Percentiles rank a stretch among this genome's conserved stretches.
Conservation (phyloP, 2,329 filamentous ascomycete genomes). For the Hypoxylon sp. region DNA sequence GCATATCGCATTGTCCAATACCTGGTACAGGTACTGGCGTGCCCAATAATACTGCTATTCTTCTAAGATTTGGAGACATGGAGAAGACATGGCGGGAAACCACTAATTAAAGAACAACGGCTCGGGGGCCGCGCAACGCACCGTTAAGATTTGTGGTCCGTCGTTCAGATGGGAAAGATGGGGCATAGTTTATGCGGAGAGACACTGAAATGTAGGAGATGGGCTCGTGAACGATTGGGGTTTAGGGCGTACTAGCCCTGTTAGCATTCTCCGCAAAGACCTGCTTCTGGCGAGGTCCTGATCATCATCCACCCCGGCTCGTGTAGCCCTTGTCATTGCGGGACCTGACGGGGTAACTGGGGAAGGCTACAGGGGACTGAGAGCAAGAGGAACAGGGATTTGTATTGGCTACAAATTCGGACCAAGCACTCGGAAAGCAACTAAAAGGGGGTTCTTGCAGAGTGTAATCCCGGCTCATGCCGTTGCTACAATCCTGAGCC, state of each 20-base stretch:
- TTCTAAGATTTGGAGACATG: conserved; percentile 36
- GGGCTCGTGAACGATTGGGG: conserved; percentile 47
- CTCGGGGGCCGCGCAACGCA: conserved; percentile 38
- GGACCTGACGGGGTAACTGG: conserved; percentile 46
- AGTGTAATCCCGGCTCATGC: conserved; percentile 38
- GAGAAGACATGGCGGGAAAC: conserved; percentile 38
- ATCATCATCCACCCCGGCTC: conserved; percentile 42
- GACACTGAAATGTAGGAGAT: conserved; percentile 37
- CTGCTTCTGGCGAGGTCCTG: conserved; percentile 33
- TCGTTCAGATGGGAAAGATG: conserved; percentile 39
- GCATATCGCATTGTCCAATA: conserved; percentile 30
- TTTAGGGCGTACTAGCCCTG: conserved; percentile 33
- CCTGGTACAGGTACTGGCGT: conserved; percentile 30
- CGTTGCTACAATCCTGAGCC: conserved; percentile 31
- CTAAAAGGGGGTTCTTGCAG: conserved; percentile 41
- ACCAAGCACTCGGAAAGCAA: conserved; percentile 39
- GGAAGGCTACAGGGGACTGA: conserved; percentile 41
- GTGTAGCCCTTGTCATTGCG: conserved; percentile 44
- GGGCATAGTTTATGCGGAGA: conserved; percentile 44
- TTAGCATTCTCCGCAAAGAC: conserved; percentile 25
- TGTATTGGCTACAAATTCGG: conserved; percentile 41
- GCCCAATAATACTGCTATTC: conserved; percentile 33
- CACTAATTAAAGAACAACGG: conserved; percentile 43
- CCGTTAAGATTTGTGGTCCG: conserved; percentile 44
- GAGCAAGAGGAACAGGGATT: conserved; percentile 44